A percentile compares a stretch with the other conserved stretches of the same genome.
Evolutionary conservation across 75 land plant species (phyloP).

Genomic region (Cunninghamia lanceolata): DNA sequence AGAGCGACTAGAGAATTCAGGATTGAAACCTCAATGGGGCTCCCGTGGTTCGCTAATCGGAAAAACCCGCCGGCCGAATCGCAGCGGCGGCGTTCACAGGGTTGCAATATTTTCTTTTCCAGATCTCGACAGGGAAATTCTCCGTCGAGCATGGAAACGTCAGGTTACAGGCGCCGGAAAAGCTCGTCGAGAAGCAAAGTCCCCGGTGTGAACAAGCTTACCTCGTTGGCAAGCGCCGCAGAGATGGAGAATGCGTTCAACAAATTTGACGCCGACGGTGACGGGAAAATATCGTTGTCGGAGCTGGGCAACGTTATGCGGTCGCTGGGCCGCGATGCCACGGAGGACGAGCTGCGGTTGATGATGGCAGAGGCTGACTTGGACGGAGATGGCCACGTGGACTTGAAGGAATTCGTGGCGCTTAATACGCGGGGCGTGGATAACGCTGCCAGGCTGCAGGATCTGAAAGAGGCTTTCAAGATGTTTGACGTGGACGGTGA

Average conservation of each 20-base stretch:
- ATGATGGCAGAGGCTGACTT: slow-evolving; percentile 54
- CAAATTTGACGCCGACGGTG: slow-evolving; percentile 64
- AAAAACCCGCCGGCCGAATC: not conserved
- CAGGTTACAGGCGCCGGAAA: not conserved
- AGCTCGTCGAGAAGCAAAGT: not conserved
- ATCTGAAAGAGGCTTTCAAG: slow-evolving; percentile 58
- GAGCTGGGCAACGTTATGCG: slow-evolving; percentile 51
- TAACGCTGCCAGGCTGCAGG: slow-evolving; percentile 23
- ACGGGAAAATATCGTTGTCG: slow-evolving; percentile 52
- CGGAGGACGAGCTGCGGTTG: slow-evolving; percentile 39
- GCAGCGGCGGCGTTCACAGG: not conserved
- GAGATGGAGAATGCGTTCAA: slow-evolving; percentile 52
- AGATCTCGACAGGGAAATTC: not conserved
- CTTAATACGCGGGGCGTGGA: slow-evolving; percentile 38
- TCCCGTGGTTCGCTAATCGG: not conserved
- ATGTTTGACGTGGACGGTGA: slow-evolving; percentile 68
- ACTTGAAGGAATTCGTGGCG: slow-evolving; percentile 52
- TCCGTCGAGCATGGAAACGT: not conserved
- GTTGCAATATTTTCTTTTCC: not conserved
- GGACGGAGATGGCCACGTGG: slow-evolving; percentile 62
- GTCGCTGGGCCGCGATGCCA: slow-evolving; percentile 32
- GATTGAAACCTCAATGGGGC: not conserved
- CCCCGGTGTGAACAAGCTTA: not conserved
- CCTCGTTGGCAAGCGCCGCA: slow-evolving; percentile 3
- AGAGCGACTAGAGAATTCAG: not conserved